A percentile compares a stretch with the other conserved stretches of the same genome.
phyloP scores from a whole-genome alignment of 2,329 filamentous ascomycete genomes.

The Ophioceras dolichostomum region DNA sequence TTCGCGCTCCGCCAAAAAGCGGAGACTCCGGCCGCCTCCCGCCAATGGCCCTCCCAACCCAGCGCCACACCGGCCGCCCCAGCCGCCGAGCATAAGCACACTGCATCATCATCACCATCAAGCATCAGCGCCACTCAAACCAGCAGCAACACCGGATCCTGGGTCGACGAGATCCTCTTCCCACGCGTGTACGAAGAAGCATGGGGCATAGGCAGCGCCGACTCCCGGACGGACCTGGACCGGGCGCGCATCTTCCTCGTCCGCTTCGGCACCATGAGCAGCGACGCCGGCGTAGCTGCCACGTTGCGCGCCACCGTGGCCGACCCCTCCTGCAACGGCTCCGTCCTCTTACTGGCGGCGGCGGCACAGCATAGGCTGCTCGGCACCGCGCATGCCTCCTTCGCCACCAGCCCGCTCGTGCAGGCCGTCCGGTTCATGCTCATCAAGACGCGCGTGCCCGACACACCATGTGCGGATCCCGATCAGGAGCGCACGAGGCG shows the following conservation, averaged over 20 bases:
- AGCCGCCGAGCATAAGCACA: too few species aligned
- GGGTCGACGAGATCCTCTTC: conserved; percentile 15
- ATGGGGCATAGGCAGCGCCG: conserved; percentile 13
- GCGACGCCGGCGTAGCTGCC: conserved; percentile 10
- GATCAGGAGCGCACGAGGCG: conserved; percentile 1
- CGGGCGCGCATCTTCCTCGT: conserved; percentile 18
- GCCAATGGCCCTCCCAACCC: too few species aligned
- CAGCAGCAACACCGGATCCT: too few species aligned
- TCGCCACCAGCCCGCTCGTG: conserved; percentile 16
- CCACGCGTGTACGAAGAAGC: conserved; percentile 19
- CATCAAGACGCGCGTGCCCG: conserved; percentile 15
- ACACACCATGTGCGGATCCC: conserved; percentile 6
- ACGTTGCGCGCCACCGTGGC: conserved; percentile 17
- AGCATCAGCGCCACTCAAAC: too few species aligned
- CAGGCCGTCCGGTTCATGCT: conserved; percentile 22
- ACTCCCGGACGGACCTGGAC: conserved; percentile 14
- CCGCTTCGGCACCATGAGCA: conserved; percentile 15
- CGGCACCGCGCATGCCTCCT: conserved; percentile 15
- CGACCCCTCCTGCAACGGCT: conserved; percentile 11
- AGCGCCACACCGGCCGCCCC: too few species aligned
- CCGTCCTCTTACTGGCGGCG: conserved; percentile 14
- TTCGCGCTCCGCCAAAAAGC: too few species aligned
- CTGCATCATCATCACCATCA: too few species aligned
- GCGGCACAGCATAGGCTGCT: conserved; percentile 16
- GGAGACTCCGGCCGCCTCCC: too few species aligned